Conservation (phyloP, 768 basidiomycete species). For the Tulasnella sp. region DNA sequence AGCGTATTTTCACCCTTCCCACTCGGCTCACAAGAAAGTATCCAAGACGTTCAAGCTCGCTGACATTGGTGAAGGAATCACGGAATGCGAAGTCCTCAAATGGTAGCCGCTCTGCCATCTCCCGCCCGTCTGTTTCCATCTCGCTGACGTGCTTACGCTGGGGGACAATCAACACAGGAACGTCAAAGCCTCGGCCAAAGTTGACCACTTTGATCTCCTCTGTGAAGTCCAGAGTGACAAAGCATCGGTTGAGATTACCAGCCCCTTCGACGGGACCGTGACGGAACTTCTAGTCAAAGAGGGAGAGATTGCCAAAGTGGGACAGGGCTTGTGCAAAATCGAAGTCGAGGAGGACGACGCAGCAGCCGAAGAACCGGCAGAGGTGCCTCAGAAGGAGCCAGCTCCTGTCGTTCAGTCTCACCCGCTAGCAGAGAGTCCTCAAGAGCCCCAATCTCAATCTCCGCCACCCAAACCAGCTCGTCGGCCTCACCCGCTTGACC, state of each 20-base stretch:
- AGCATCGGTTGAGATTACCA: slow-evolving; percentile 83
- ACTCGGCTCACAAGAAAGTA: neutral
- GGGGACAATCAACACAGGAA: slow-evolving; percentile 39
- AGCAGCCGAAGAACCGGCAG: slow-evolving; percentile 12
- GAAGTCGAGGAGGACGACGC: slow-evolving; percentile 57
- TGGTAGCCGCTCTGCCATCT: slow-evolving; percentile 41
- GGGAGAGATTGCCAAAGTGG: slow-evolving; percentile 77
- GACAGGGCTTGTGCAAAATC: slow-evolving; percentile 59
- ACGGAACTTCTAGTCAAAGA: slow-evolving; percentile 63
- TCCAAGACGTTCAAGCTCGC: slow-evolving; percentile 18
- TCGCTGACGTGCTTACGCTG: neutral
- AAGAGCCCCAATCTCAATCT: neutral
- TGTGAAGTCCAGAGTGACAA: slow-evolving; percentile 89
- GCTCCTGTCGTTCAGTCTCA: slow-evolving; percentile 7
- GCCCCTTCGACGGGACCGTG: slow-evolving; percentile 68
- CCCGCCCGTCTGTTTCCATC: neutral
- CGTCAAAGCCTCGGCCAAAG: slow-evolving; percentile 37
- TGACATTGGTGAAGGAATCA: slow-evolving; percentile 72
- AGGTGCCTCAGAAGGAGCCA: slow-evolving; percentile 17
- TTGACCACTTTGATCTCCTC: slow-evolving; percentile 51
- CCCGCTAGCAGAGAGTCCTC: neutral
- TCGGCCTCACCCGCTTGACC: slow-evolving; percentile 53
- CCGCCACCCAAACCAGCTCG: slow-evolving; percentile 15
- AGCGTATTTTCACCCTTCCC: slow-evolving; percentile 3
- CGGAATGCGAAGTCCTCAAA: slow-evolving; percentile 79